These are phyloP conservation scores for Corymbia citriodora DNA, from an alignment of 441 rosid genomes.

Conservation along the genomic window DNA sequence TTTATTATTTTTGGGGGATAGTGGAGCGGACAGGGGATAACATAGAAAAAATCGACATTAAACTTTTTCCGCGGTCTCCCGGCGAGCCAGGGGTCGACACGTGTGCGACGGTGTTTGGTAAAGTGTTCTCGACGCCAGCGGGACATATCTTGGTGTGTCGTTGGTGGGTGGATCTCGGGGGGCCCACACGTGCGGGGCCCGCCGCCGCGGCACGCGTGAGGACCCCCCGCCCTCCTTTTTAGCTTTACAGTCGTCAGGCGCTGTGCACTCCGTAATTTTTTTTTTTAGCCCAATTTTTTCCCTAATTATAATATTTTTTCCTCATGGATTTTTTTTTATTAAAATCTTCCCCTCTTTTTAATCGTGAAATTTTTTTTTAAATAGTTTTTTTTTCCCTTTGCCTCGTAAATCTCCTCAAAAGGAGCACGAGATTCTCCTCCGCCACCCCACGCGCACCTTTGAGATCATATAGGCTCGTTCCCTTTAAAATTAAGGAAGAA, in stretches of 20 bases:
- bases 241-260: constrained; percentile 25
- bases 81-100: not conserved
- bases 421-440: not conserved
- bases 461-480: not conserved
- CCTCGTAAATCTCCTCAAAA: not conserved
- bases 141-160: constrained; percentile 9
- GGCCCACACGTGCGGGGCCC: constrained; percentile 32
- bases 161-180: constrained; percentile 7
- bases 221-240: not conserved
- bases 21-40: not conserved
- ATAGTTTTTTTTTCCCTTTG: not conserved
- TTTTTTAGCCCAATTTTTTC: not conserved
- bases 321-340: not conserved
- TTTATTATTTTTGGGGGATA: not conserved
- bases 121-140: constrained; percentile 33
- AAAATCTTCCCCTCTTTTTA: not conserved
- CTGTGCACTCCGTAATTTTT: not conserved
- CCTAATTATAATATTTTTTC: too few species aligned
- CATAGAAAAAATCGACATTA: not conserved
- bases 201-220: constrained; percentile 33
- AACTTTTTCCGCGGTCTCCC: not conserved
- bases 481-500: not conserved
- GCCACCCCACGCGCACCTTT: not conserved
- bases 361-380: not conserved
- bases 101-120: not conserved